Evolutionary conservation across 345 rosid species (phyloP).

Genomic region (Arabidopsis thaliana): TAIR10.1 NC_003071.7:2324001-2324500

Average conservation of each 20-base stretch:
- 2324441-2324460: conserved; percentile 77
- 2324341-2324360: background rate
- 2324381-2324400: conserved; percentile 70
- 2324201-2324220: background rate
- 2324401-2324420: conserved; percentile 89
- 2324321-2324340: background rate
- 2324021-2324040: conserved; percentile 90
- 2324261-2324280: conserved; percentile 99
- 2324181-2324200: background rate
- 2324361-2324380: conserved; percentile 1
- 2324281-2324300: conserved; percentile 96
- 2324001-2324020: conserved; percentile 86
- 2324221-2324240: background rate
- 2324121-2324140: conserved; percentile 95
- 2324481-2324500: background rate
- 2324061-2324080: background rate
- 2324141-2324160: conserved; percentile 96
- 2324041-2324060: background rate
- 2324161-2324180: conserved; percentile 46
- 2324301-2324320: conserved; percentile 82
- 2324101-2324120: conserved; percentile 85
- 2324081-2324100: conserved; percentile 25
- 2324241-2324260: conserved; percentile 47
- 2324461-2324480: background rate
- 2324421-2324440: conserved; percentile 81